These are phyloP conservation scores for Leccinum variicolor DNA, from an alignment of 768 basidiomycete genomes.

Conservation along the genomic window DNA sequence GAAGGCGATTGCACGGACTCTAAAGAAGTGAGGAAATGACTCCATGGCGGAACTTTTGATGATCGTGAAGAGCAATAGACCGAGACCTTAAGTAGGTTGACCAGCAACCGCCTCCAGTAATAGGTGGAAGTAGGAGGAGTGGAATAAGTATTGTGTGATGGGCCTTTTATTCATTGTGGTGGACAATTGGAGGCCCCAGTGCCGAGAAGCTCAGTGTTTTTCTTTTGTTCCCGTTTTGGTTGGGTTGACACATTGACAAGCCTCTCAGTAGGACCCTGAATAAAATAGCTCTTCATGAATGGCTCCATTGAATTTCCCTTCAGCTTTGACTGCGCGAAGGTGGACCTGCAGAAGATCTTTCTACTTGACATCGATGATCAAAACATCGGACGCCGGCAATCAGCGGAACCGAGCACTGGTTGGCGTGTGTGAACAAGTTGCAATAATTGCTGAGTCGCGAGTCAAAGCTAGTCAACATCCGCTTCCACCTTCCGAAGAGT, in stretches of 20 bases:
- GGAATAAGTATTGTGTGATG: background rate
- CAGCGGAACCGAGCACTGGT: too few species aligned
- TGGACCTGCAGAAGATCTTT: background rate
- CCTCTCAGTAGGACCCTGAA: conserved; percentile 9
- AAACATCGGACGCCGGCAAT: background rate
- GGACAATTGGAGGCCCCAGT: conserved; percentile 20
- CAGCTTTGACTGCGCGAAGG: background rate
- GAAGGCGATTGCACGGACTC: conserved; percentile 28
- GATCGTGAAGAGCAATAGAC: background rate
- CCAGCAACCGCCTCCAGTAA: conserved; percentile 22
- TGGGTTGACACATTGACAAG: background rate
- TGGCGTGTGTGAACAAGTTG: background rate
- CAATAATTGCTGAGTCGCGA: too few species aligned
- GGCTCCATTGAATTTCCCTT: background rate
- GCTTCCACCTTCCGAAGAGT: too few species aligned
- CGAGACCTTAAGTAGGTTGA: conserved; percentile 15
- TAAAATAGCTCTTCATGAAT: background rate
- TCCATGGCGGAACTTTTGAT: conserved; percentile 20
- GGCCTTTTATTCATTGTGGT: conserved; percentile 6
- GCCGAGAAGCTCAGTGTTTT: background rate
- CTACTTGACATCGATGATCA: background rate
- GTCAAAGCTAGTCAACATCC: too few species aligned
- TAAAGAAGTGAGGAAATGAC: conserved; percentile 30
- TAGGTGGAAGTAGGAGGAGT: background rate
- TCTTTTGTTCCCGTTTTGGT: conserved; percentile 18